These are phyloP conservation scores for Lasiosphaeriaceae sp. DNA, from an alignment of 495 filamentous ascomycete genomes.

Conservation along the genomic window DNA sequence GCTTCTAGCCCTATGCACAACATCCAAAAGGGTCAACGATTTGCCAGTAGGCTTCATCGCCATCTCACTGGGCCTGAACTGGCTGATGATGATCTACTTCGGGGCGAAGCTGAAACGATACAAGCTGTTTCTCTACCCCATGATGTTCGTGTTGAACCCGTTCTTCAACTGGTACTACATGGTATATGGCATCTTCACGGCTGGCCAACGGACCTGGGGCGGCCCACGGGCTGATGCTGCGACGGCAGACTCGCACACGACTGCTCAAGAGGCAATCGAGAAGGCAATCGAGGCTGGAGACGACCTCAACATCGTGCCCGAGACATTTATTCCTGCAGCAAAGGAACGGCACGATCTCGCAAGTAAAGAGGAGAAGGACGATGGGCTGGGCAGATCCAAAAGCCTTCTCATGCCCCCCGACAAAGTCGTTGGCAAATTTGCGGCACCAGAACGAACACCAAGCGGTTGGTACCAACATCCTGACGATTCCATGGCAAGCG, in stretches of 20 bases:
- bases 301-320: slow-evolving; percentile 86
- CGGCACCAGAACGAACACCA: slow-evolving; percentile 54
- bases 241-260: slow-evolving; percentile 71
- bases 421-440: slow-evolving; percentile 68
- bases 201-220: slow-evolving; percentile 94
- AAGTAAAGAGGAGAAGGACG: slow-evolving; percentile 36
- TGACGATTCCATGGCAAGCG: slow-evolving; percentile 57
- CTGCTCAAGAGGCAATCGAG: slow-evolving; percentile 79
- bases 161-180: slow-evolving; percentile 99
- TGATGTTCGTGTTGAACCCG: slow-evolving; percentile 95
- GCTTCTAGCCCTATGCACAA: slow-evolving; percentile 82
- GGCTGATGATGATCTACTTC: slow-evolving; percentile 95
- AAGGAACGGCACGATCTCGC: slow-evolving; percentile 42
- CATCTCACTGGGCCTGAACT: slow-evolving; percentile 92
- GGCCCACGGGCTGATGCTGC: slow-evolving; percentile 92
- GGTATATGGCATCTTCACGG: slow-evolving; percentile 84
- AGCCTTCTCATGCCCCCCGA: slow-evolving; percentile 68
- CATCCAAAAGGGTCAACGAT: slow-evolving; percentile 68
- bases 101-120: slow-evolving; percentile 78
- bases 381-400: slow-evolving; percentile 32
- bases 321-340: slow-evolving; percentile 75
- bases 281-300: slow-evolving; percentile 75
- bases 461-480: slow-evolving; percentile 60
- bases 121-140: slow-evolving; percentile 90
- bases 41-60: slow-evolving; percentile 93